These are phyloP conservation scores for Fusarium sarcochroum DNA, from an alignment of 2,329 filamentous ascomycete genomes.

Conservation along the genomic window DNA sequence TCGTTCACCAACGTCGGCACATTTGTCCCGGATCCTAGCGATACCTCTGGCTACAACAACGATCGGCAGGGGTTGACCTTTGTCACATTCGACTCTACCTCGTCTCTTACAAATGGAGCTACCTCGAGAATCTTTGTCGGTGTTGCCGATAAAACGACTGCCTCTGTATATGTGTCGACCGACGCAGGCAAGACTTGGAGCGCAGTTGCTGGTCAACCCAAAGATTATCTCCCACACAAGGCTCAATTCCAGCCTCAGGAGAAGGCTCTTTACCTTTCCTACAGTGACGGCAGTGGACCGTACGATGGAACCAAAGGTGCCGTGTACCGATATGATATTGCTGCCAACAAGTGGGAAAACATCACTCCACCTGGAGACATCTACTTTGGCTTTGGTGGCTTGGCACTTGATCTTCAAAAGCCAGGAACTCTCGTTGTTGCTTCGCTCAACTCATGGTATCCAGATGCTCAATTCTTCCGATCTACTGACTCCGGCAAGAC, in stretches of 20 bases:
- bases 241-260: slow-evolving; percentile 64
- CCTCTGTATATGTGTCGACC: slow-evolving; percentile 67
- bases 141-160: slow-evolving; percentile 65
- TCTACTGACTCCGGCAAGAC: slow-evolving; percentile 68
- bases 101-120: slow-evolving; percentile 59
- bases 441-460: slow-evolving; percentile 71
- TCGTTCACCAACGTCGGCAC: slow-evolving; percentile 66
- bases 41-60: slow-evolving; percentile 60
- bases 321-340: slow-evolving; percentile 68
- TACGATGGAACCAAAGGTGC: slow-evolving; percentile 69
- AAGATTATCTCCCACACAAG: slow-evolving; percentile 68
- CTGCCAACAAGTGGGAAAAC: slow-evolving; percentile 64
- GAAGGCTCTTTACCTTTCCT: slow-evolving; percentile 68
- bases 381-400: slow-evolving; percentile 69
- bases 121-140: slow-evolving; percentile 71
- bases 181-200: slow-evolving; percentile 68
- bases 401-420: slow-evolving; percentile 66
- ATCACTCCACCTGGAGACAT: slow-evolving; percentile 68
- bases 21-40: slow-evolving; percentile 61
- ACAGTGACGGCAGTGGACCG: slow-evolving; percentile 68
- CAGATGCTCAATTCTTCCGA: slow-evolving; percentile 69
- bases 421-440: slow-evolving; percentile 71
- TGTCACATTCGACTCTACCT: slow-evolving; percentile 69
- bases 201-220: slow-evolving; percentile 64
- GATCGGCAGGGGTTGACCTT: slow-evolving; percentile 65